These are phyloP conservation scores for Moelleriella libera DNA, from an alignment of 2,329 filamentous ascomycete genomes.

Conservation along the genomic window DNA sequence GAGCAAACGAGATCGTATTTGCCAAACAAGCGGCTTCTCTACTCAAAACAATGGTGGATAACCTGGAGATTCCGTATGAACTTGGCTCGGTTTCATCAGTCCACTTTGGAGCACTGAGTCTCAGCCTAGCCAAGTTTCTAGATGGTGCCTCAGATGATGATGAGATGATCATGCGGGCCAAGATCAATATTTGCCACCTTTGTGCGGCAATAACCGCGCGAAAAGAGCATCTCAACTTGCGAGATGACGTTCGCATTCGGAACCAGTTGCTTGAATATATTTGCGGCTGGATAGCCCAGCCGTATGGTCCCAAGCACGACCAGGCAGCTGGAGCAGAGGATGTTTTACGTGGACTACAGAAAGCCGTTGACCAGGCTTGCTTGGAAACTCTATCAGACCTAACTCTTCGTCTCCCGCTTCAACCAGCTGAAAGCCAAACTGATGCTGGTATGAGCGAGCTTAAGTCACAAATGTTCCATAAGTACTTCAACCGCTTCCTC, in stretches of 20 bases:
- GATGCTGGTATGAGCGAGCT: slow-evolving; percentile 54
- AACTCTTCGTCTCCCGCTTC: slow-evolving; percentile 51
- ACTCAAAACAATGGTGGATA: slow-evolving; percentile 48
- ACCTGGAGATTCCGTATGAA: slow-evolving; percentile 48
- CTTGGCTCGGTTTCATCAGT: slow-evolving; percentile 47
- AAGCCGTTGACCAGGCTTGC: slow-evolving; percentile 52
- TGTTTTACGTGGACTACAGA: slow-evolving; percentile 43
- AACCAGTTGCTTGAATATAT: slow-evolving; percentile 56
- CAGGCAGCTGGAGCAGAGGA: slow-evolving; percentile 33
- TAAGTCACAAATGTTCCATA: slow-evolving; percentile 58
- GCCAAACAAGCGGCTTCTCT: slow-evolving; percentile 53
- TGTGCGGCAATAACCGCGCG: slow-evolving; percentile 50
- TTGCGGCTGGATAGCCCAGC: slow-evolving; percentile 53
- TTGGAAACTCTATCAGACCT: slow-evolving; percentile 50
- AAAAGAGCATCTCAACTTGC: slow-evolving; percentile 53
- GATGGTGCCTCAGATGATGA: slow-evolving; percentile 41
- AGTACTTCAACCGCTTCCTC: slow-evolving; percentile 56
- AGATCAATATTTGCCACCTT: slow-evolving; percentile 55
- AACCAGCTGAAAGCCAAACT: slow-evolving; percentile 49
- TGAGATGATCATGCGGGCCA: slow-evolving; percentile 41
- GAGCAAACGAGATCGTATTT: slow-evolving; percentile 49
- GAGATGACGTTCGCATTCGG: slow-evolving; percentile 54
- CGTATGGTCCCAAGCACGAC: slow-evolving; percentile 30
- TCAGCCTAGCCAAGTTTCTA: slow-evolving; percentile 54
- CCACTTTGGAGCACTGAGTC: slow-evolving; percentile 46